These are phyloP conservation scores for Citrullus colocynthis DNA, from an alignment of 306 rosid genomes.

Conservation along the genomic window DNA sequence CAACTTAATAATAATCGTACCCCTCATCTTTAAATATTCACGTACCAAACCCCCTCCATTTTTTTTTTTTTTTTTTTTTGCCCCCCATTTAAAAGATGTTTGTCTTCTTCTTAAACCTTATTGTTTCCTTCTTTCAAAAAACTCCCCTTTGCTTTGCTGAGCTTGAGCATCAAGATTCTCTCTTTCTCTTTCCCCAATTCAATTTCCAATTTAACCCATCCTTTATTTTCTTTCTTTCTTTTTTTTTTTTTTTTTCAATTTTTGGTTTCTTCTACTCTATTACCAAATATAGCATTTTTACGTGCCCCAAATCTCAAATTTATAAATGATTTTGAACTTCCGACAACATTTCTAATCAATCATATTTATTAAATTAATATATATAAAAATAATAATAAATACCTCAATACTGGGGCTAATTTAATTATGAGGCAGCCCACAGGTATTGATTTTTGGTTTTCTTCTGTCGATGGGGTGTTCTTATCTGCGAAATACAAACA, in stretches of 20 bases:
- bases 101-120: not conserved
- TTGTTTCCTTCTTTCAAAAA: not conserved
- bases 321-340: not conserved
- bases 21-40: not conserved
- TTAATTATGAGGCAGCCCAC: not conserved
- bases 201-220: too few species aligned
- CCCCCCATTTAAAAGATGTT: not conserved
- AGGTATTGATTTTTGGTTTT: not conserved
- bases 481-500: not conserved
- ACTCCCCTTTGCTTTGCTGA: not conserved
- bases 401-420: not conserved
- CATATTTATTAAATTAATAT: not conserved
- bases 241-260: not conserved
- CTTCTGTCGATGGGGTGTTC: not conserved
- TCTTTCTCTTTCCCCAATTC: not conserved
- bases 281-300: not conserved
- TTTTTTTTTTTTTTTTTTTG: too few species aligned
- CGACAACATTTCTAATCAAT: not conserved
- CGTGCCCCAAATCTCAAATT: too few species aligned
- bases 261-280: not conserved
- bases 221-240: too few species aligned
- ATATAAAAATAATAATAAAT: not conserved
- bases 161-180: conserved; percentile 1
- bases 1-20: not conserved
- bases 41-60: not conserved